Evolutionary conservation across 768 basidiomycete species (phyloP).

Genomic region (Multifurca ochricompacta): DNA sequence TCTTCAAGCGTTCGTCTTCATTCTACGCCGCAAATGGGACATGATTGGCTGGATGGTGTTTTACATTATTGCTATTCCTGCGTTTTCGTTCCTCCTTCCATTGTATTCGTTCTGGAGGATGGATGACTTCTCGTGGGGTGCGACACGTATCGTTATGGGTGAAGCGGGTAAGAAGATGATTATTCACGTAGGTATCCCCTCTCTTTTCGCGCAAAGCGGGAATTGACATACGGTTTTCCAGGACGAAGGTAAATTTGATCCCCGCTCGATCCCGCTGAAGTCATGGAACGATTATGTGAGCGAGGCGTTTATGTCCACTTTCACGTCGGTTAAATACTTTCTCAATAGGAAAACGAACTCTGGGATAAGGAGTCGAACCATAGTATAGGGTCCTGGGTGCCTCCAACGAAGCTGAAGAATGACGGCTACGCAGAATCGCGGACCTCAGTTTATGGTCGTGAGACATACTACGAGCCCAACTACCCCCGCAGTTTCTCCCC

Average conservation of each 20-base stretch:
- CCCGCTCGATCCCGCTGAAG: slow-evolving; percentile 86
- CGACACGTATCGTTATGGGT: slow-evolving; percentile 85
- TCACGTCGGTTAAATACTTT: background rate
- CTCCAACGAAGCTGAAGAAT: slow-evolving; percentile 61
- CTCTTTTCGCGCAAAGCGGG: background rate
- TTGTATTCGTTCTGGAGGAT: slow-evolving; percentile 96
- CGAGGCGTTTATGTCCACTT: slow-evolving; percentile 13
- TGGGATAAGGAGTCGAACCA: slow-evolving; percentile 98
- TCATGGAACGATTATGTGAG: slow-evolving; percentile 93
- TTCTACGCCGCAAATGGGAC: slow-evolving; percentile 93
- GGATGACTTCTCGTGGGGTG: slow-evolving; percentile 98
- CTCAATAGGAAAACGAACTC: slow-evolving; percentile 85
- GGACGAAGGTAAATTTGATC: slow-evolving; percentile 99
- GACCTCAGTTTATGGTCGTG: slow-evolving; percentile 79
- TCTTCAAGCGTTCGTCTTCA: slow-evolving; percentile 85
- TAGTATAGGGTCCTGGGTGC: slow-evolving; percentile 89
- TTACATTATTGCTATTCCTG: slow-evolving; percentile 91
- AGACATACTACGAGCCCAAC: slow-evolving; percentile 75
- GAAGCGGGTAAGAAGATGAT: slow-evolving; percentile 95
- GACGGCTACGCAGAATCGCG: slow-evolving; percentile 73
- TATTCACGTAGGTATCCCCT: slow-evolving; percentile 62
- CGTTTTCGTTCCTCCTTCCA: slow-evolving; percentile 89
- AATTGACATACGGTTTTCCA: slow-evolving; percentile 27
- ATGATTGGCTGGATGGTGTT: slow-evolving; percentile 98
- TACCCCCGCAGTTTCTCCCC: slow-evolving; percentile 37